Evolutionary conservation across 371 early-diverging fungal species (phyloP), one percentile per base, ranked within the genome.

Genomic region (Apophysomyces trapeziformis): DNA sequence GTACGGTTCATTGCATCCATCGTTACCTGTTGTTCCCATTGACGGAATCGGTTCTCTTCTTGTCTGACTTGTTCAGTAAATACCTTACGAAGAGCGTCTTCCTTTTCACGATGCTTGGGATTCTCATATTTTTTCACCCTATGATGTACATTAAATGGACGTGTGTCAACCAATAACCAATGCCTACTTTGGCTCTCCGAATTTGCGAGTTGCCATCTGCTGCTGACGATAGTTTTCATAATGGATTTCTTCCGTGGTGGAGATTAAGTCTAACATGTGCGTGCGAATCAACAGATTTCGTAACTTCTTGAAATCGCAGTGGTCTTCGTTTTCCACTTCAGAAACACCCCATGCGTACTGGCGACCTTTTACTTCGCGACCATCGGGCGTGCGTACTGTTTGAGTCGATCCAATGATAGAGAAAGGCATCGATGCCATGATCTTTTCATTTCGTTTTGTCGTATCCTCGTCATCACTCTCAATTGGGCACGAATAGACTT

Each of bases 321-420:
- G 92, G 41, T 85, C 86, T 69, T 96, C 95, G 69, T 94, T 93
- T 65, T 96, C 96, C 32, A 96, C 95, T 69, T 95, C 94, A 11
- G 94, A 92, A 59, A 93, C 90, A 62, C 99, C 99, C 99, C 99
- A 98, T 4, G 90, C 82, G 81, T 96, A 98, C 72, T 95, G 88
- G 43, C 99, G 85, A 43, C 97, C 99, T 46, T 92, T 91, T 60
- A 94, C 94, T 39, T 82, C 77, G 14, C 91, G 84, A 13, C 96
- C 96, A 68, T 91, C 92, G 11, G 71, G 63, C 2, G 91, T 89
- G 56, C 83, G 76, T 56, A 96, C 95, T 68, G 96, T 96, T 65
- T 92, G 87, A 38, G 92, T 91, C 71, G 92, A 91, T 39, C 97
- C 96, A 75, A 99, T 96, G 54, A 98, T 90, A 14, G 98, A 93